Evolutionary conservation across 148 eudicot genomes (phyloP).

Genomic region (Diospyros lotus): DNA sequence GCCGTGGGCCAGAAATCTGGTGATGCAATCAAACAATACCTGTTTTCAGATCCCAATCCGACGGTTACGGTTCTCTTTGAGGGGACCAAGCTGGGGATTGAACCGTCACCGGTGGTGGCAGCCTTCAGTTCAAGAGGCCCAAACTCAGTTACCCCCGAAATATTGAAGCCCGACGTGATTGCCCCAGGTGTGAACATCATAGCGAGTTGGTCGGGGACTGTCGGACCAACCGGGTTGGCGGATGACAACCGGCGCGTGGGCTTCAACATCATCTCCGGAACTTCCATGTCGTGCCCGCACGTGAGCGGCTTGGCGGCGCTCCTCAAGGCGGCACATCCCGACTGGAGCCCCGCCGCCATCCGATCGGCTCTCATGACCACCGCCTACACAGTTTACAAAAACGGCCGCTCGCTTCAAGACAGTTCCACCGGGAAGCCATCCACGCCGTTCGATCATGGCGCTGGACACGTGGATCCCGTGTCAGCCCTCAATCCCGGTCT

Average conservation of each 20-base stretch:
- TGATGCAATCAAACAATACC: constrained; percentile 26
- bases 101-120: constrained; percentile 49
- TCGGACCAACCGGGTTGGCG: constrained; percentile 34
- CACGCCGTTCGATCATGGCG: constrained; percentile 45
- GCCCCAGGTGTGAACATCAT: constrained; percentile 54
- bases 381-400: constrained; percentile 33
- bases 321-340: constrained; percentile 36
- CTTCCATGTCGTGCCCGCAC: constrained; percentile 56
- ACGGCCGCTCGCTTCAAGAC: constrained; percentile 28
- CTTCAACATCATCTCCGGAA: constrained; percentile 49
- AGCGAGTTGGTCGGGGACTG: constrained; percentile 42
- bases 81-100: constrained; percentile 46
- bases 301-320: constrained; percentile 51
- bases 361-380: constrained; percentile 56
- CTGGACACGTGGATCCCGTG: constrained; percentile 51
- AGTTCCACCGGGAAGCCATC: constrained; percentile 44
- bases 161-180: constrained; percentile 43
- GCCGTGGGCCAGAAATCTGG: constrained; percentile 33
- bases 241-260: constrained; percentile 36
- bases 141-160: constrained; percentile 35
- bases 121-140: constrained; percentile 54
- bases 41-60: constrained; percentile 33
- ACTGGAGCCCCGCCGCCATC: constrained; percentile 54
- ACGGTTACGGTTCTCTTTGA: constrained; percentile 31
- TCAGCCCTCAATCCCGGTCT: constrained; percentile 48